phyloP scores from a whole-genome alignment of 2,329 filamentous ascomycete species.

The Bisporella sp. region DNA sequence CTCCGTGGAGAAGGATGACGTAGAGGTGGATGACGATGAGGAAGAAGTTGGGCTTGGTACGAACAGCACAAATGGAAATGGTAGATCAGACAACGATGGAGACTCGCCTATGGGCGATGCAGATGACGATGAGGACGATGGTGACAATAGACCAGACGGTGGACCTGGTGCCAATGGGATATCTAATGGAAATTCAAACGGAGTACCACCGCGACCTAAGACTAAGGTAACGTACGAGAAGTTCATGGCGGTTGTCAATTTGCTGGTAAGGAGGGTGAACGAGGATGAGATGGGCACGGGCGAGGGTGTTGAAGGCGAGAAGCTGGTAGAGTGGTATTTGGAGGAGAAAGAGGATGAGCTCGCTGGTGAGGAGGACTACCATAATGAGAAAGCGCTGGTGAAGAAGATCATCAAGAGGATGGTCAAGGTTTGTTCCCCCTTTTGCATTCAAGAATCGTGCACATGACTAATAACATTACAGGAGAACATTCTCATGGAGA shows the following conservation, averaged over 20 bases:
- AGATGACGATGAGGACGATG: conserved; percentile 40
- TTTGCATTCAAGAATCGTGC: conserved; percentile 7
- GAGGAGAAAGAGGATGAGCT: conserved; percentile 85
- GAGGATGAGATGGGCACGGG: conserved; percentile 70
- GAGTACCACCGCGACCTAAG: conserved; percentile 36
- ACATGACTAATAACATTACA: conserved; percentile 47
- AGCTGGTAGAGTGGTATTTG: conserved; percentile 81
- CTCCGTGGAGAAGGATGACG: conserved; percentile 93
- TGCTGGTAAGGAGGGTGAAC: conserved; percentile 74
- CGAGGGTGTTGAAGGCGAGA: conserved; percentile 79
- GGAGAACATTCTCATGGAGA: conserved; percentile 83
- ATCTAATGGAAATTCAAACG: conserved; percentile 12
- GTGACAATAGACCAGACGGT: conserved; percentile 26
- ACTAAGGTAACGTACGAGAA: conserved; percentile 94
- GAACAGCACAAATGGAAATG: conserved; percentile 35
- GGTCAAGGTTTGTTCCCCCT: conserved; percentile 67
- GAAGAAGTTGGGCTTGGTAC: conserved; percentile 33
- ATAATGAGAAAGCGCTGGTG: conserved; percentile 65
- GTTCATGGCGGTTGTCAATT: conserved; percentile 84
- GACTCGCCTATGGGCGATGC: conserved; percentile 45
- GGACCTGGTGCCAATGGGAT: conserved; percentile 16
- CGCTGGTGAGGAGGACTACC: conserved; percentile 71
- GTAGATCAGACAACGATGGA: conserved; percentile 36
- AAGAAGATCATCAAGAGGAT: conserved; percentile 89
- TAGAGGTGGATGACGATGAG: conserved; percentile 83